Evolutionary conservation across 192 early-diverging fungal species (phyloP), one percentile per base, ranked within the genome.

Genomic region (Entomortierella chlamydospora): DNA sequence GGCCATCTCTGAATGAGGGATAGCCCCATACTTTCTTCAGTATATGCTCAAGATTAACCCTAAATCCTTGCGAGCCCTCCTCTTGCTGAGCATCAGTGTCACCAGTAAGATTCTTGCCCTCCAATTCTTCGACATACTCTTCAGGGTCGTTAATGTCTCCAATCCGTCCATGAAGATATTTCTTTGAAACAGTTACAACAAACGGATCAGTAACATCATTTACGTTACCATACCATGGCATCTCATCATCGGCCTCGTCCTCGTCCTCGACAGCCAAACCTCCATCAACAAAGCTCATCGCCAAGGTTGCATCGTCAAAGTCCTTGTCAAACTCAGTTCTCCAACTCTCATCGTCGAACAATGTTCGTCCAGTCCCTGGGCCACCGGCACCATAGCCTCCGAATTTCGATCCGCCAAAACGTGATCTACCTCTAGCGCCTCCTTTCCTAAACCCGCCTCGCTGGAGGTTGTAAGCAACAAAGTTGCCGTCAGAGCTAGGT

Each of bases 21-120:
- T 84, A 83, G 1, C 81, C 77, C 88, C 88, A 89, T 11, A 84
- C 64, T 34, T 72, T 73, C 23, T 31, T 66, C 28, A 89, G 73
- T 29, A 87, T 31, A 29, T 83, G 74, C 39, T 82, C 63, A 52
- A 87, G 41, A 49, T 89, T 85, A 28, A 89, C 52, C 56, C 57
- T 37, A n/a, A 82, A 68, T 8, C 49, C 67, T 15, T 39, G n/a
- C 2, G 12, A 3, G 1, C 37, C 49, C n/a, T 20, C 23, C 13
- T 61, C 60, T 31, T 15, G n/a, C n/a, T n/a, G n/a, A 23, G 37
- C 2, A 10, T 54, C 59, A 17, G 4, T 28, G 13, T 31, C 63
- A n/a, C 49, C 52, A 10, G 23, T 41, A 18, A 22, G 55, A 8
- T 53, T n/a, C 50, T 66, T 61, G 0, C 55, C 29, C 51, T 79